Evolutionary conservation across 2,329 filamentous ascomycete species (phyloP).

Genomic region (Exutisphaerella laricina): DNA sequence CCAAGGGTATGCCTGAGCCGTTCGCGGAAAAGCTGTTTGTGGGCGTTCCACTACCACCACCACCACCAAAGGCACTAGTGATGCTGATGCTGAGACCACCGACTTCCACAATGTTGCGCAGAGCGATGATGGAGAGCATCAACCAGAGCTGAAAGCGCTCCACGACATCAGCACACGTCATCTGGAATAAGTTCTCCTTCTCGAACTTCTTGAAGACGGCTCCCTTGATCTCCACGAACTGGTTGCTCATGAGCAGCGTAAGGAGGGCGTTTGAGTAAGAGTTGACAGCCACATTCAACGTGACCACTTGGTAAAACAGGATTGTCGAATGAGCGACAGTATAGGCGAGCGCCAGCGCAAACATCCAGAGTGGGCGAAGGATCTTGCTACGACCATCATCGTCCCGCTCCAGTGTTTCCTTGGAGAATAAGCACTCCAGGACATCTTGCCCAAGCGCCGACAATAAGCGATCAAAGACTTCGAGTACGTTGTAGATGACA

Average conservation of each 20-base stretch:
- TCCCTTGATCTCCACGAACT: slow-evolving; percentile 98
- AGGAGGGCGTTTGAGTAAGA: slow-evolving; percentile 95
- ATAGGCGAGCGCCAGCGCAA: slow-evolving; percentile 77
- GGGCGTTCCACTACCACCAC: slow-evolving; percentile 11
- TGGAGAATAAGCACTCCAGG: slow-evolving; percentile 88
- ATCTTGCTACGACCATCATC: slow-evolving; percentile 86
- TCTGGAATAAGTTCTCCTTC: slow-evolving; percentile 93
- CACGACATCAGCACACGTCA: slow-evolving; percentile 93
- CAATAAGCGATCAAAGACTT: slow-evolving; percentile 83
- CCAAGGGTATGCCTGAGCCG: slow-evolving; percentile 42
- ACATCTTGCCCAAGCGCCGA: slow-evolving; percentile 93
- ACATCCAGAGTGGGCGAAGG: slow-evolving; percentile 83
- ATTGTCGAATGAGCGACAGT: slow-evolving; percentile 82
- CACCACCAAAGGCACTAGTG: slow-evolving; percentile 21
- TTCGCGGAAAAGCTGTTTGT: slow-evolving; percentile 34
- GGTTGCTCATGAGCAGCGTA: slow-evolving; percentile 88
- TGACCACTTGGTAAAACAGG: slow-evolving; percentile 96
- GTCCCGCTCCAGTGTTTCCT: slow-evolving; percentile 84
- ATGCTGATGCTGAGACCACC: slow-evolving; percentile 64
- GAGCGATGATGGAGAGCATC: slow-evolving; percentile 92
- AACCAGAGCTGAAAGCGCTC: slow-evolving; percentile 97
- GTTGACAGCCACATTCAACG: slow-evolving; percentile 95
- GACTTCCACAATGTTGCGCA: slow-evolving; percentile 93
- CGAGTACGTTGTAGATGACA: slow-evolving; percentile 96
- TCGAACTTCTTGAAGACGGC: slow-evolving; percentile 99